Conservation (phyloP, 495 filamentous ascomycete genomes). For the Penicillium odoratum region DNA sequence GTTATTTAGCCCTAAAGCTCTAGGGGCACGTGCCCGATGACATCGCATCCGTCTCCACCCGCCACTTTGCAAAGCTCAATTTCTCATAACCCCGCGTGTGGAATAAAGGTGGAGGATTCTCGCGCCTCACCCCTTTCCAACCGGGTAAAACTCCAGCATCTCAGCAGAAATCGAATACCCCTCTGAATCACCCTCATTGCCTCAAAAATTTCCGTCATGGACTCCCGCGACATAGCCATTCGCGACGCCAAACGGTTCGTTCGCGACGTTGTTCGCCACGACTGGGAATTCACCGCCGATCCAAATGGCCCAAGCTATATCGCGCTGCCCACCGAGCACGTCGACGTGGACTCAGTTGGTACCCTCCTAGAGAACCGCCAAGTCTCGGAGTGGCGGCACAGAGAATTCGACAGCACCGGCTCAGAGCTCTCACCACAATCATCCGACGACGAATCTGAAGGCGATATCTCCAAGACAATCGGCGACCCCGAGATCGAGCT, state of each 20-base stretch:
- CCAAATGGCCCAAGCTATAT: conserved; percentile 16
- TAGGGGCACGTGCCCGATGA: conserved; percentile 16
- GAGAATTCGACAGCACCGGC: conserved; percentile 44
- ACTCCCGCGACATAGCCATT: conserved; percentile 43
- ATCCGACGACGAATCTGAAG: conserved; percentile 26
- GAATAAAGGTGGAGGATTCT: not conserved
- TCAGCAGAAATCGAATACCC: not conserved
- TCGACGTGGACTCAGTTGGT: conserved; percentile 4
- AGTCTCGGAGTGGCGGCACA: conserved; percentile 42
- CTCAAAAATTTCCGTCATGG: conserved; percentile 14
- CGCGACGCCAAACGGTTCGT: conserved; percentile 45
- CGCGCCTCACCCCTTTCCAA: conserved; percentile 2
- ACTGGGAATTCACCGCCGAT: conserved; percentile 42
- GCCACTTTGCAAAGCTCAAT: conserved; percentile 8
- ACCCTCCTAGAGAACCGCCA: conserved; percentile 30
- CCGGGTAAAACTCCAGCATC: not conserved
- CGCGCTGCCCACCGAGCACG: conserved; percentile 18
- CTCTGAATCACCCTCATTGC: not conserved
- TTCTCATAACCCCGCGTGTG: conserved; percentile 12
- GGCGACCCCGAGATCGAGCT: conserved; percentile 41
- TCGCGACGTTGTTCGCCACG: conserved; percentile 43
- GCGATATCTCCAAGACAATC: conserved; percentile 12
- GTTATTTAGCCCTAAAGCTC: not conserved
- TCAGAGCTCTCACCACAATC: conserved; percentile 43
- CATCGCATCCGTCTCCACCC: conserved; percentile 16